Evolutionary conservation across 2,329 filamentous ascomycete species (phyloP), one percentile per base, ranked within the genome.

Genomic region (Aureobasidium sp.): DNA sequence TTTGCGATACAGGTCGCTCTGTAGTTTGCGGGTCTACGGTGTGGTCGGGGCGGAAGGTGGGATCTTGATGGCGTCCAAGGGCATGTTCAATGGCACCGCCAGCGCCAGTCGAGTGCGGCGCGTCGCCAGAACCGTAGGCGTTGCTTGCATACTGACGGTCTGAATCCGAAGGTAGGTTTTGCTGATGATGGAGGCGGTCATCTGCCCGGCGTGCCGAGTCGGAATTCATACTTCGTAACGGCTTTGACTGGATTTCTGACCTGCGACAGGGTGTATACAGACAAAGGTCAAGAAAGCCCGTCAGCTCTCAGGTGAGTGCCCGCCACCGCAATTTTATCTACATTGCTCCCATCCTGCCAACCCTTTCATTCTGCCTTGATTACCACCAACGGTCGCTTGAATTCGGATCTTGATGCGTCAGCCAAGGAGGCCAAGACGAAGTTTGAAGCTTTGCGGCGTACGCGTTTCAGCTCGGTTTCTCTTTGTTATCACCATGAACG

Each of bases 161-260:
- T 8, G 37, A 42, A 6, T 63, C 12, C 17, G 55, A 12, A 6
- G 62, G 49, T 20, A n/a, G 39, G 39, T 61, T 63, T 6, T 56
- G 62, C 27, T 63, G 56, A 27, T 63, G 62, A 17, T 60, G 47
- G 20, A 59, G 37, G 5, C 44, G 62, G 57, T 63, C 62, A 5
- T 47, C 56, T 42, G 56, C 45, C 6, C 62, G 62, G 25, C 56
- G 62, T 9, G 27, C 41, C 0, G 53, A 55, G 2, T 61, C n/a
- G 17, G 39, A 59, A 4, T 59, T 44, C 57, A 60, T 60, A 37
- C 25, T 60, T 42, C 22, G 9, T 14, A 44, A 42, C 47, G 39
- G 34, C 36, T 25, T 36, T 9, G 47, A 34, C 1, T 9, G 9
- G 12, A 17, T 31, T 12, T n/a, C 8, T 12, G 22, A 6, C 25